Percentiles rank a stretch among this genome's conserved stretches.
These are phyloP conservation scores for Paraphaeosphaeria minitans DNA, from an alignment of 2,329 filamentous ascomycete genomes.

Conservation along the genomic window DNA sequence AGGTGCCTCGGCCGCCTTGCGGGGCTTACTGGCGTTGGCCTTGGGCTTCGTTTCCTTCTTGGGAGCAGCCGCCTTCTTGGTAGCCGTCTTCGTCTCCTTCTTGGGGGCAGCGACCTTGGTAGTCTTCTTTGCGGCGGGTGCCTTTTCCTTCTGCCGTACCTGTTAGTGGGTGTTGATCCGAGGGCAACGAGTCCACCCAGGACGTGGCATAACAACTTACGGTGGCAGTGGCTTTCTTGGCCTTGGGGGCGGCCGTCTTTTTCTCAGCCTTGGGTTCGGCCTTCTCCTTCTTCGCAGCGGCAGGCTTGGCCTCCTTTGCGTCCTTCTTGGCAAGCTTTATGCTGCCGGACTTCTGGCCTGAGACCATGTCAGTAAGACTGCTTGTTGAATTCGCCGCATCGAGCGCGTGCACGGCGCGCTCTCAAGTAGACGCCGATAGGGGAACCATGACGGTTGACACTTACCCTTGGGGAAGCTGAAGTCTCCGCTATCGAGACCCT, in stretches of 20 bases:
- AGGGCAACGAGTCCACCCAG: not conserved
- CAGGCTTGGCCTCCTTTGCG: slow-evolving; percentile 56
- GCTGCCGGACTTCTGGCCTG: slow-evolving; percentile 74
- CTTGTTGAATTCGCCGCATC: not conserved
- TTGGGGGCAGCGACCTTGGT: slow-evolving; percentile 18
- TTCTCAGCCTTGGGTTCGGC: slow-evolving; percentile 41
- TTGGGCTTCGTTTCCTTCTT: slow-evolving; percentile 43
- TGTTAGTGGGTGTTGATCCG: slow-evolving; percentile 17
- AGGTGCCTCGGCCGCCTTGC: slow-evolving; percentile 58
- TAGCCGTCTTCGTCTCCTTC: slow-evolving; percentile 37
- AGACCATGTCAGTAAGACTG: slow-evolving; percentile 31
- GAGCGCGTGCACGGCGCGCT: slow-evolving; percentile 5
- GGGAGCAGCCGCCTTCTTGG: slow-evolving; percentile 17
- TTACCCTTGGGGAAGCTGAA: slow-evolving; percentile 91
- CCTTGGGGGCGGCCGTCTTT: slow-evolving; percentile 27
- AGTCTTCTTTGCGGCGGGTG: not conserved
- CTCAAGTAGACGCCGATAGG: not conserved
- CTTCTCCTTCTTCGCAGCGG: slow-evolving; percentile 35
- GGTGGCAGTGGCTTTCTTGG: slow-evolving; percentile 31
- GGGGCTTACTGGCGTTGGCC: slow-evolving; percentile 54
- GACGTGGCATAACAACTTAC: slow-evolving; percentile 17
- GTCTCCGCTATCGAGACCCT: slow-evolving; percentile 82
- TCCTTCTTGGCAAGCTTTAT: slow-evolving; percentile 92
- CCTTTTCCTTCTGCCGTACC: slow-evolving; percentile 33
- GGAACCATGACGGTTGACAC: slow-evolving; percentile 38